Percentiles rank a stretch among this genome's conserved stretches.
Conservation (phyloP, 2,329 filamentous ascomycete species). For the Colletotrichum tabaci region DNA sequence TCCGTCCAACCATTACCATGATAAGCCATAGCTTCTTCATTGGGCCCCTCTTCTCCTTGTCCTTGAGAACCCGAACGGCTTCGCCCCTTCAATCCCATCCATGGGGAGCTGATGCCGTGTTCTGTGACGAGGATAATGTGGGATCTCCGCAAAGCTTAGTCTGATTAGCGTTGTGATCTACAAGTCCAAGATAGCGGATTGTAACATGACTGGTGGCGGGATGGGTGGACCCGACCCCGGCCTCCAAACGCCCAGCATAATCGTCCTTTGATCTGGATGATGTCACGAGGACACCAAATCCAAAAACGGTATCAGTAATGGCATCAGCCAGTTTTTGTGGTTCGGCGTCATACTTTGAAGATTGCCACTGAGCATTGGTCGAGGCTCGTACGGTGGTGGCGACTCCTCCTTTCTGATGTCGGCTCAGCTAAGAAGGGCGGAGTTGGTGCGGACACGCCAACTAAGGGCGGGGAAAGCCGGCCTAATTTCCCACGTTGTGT, state of each 20-base stretch:
- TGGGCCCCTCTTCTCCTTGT: not conserved
- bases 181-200: slow-evolving; percentile 9
- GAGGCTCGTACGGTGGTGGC: not conserved
- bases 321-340: not conserved
- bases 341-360: not conserved
- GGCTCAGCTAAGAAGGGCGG: not conserved
- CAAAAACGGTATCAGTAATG: not conserved
- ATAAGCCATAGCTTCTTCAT: slow-evolving; percentile 5
- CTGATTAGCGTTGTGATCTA: slow-evolving; percentile 21
- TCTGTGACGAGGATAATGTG: not conserved
- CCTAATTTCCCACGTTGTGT: slow-evolving; percentile 3
- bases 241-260: not conserved
- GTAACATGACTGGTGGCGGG: slow-evolving; percentile 5
- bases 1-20: not conserved
- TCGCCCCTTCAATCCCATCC: not conserved
- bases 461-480: not conserved
- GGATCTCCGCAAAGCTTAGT: slow-evolving; percentile 20
- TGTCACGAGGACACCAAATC: not conserved
- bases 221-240: not conserved
- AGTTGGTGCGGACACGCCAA: not conserved
- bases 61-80: not conserved
- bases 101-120: not conserved
- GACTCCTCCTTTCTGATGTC: not conserved
- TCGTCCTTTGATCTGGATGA: not conserved
- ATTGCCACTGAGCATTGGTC: too few species aligned